Conservation (phyloP, 2,329 filamentous ascomycete genomes). For the Delphinella strobiligena region DNA sequence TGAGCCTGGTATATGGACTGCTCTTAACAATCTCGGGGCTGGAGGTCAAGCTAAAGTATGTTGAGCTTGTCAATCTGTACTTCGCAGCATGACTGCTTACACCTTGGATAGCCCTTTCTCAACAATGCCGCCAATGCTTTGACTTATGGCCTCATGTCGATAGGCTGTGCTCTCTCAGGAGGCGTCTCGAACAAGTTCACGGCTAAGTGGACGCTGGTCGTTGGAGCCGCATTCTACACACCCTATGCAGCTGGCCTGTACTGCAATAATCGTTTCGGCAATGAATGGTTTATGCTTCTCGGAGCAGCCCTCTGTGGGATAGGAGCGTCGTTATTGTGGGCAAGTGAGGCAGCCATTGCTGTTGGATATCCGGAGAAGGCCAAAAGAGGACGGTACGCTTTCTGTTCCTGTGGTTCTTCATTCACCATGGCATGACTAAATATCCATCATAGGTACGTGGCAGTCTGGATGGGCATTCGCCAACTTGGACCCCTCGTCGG, state of each 20-base stretch:
- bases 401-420: background rate
- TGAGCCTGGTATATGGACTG: slow-evolving; percentile 7
- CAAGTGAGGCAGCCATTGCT: slow-evolving; percentile 4
- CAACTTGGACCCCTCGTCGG: slow-evolving; percentile 1
- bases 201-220: background rate
- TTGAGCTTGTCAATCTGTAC: background rate
- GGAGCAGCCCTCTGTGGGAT: slow-evolving; percentile 3
- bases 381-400: slow-evolving; percentile 1
- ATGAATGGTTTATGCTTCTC: slow-evolving; percentile 5
- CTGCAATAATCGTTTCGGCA: slow-evolving; percentile 3
- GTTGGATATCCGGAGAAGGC: slow-evolving; percentile 3
- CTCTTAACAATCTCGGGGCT: slow-evolving; percentile 5
- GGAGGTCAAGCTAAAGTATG: background rate
- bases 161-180: slow-evolving; percentile 9
- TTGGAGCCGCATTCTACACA: slow-evolving; percentile 2
- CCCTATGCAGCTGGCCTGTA: slow-evolving; percentile 4
- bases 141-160: slow-evolving; percentile 10
- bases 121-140: slow-evolving; percentile 10
- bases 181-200: slow-evolving; percentile 6
- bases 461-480: slow-evolving; percentile 8
- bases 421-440: background rate
- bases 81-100: background rate
- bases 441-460: background rate
- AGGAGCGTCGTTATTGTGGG: slow-evolving; percentile 3
- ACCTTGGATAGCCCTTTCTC: slow-evolving; percentile 3